Conservation (phyloP, 208 protist species). For the Acanthamoeba castellanii region DNA sequence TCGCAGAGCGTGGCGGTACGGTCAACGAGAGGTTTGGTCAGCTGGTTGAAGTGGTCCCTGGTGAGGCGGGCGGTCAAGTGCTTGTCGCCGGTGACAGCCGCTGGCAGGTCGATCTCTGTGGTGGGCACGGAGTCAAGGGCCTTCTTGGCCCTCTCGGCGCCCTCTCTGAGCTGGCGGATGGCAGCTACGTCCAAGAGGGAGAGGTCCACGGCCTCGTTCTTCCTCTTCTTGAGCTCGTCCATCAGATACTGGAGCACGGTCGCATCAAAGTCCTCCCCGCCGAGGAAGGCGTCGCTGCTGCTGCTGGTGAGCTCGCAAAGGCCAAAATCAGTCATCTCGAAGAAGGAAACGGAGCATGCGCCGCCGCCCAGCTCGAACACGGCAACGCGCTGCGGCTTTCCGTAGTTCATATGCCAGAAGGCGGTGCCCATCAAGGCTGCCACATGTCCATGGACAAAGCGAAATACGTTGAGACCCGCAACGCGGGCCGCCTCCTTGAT, state of each 20-base stretch:
- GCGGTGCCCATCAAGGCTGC: no score
- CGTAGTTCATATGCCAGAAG: no score
- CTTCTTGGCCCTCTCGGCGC: conserved; percentile 79
- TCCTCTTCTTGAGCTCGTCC: conserved; percentile 95
- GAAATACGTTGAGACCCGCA: no score
- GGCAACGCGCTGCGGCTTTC: conserved; percentile 91
- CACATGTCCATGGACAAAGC: no score
- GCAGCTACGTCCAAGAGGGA: conserved; percentile 95
- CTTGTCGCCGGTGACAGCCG: conserved; percentile 95
- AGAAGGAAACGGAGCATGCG: conserved; percentile 99
- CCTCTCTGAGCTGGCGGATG: conserved; percentile 97
- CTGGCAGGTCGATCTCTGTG: conserved; percentile 97
- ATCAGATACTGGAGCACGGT: conserved; percentile 93
- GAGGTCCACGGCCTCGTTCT: conserved; percentile 96
- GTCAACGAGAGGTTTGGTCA: conserved; percentile 92
- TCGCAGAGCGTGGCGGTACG: conserved; percentile 93
- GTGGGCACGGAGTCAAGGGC: conserved; percentile 55
- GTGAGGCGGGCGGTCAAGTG: conserved; percentile 94
- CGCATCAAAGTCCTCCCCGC: conserved; percentile 99
- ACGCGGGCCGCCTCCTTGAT: no score
- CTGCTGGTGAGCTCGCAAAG: conserved; percentile 98
- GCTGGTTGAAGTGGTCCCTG: conserved; percentile 94
- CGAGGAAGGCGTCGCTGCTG: conserved; percentile 99
- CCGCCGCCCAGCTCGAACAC: conserved; percentile 96
- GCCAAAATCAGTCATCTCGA: conserved; percentile 95